Percentiles rank a stretch among this genome's conserved stretches.
These are phyloP conservation scores for Globisporangium nunn DNA, from an alignment of 352 stramenopile genomes.

Conservation along the genomic window DNA sequence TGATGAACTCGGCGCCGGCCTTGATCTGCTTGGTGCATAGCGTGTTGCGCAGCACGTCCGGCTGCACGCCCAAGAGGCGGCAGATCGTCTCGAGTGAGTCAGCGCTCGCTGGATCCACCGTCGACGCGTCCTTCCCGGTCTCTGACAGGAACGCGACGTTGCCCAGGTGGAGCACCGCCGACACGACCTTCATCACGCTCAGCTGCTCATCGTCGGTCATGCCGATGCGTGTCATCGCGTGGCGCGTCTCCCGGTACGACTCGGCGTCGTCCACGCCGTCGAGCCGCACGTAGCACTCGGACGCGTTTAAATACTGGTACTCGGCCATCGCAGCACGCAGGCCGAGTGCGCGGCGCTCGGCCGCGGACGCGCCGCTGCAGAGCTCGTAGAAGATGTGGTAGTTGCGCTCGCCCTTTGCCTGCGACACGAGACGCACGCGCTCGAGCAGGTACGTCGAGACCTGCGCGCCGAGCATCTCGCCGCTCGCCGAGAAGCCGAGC, in stretches of 20 bases:
- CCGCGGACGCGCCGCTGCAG: slow-evolving; percentile 56
- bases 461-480: slow-evolving; percentile 73
- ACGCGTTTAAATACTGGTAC: slow-evolving; percentile 86
- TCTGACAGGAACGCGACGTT: slow-evolving; percentile 75
- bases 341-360: slow-evolving; percentile 40
- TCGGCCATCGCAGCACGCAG: slow-evolving; percentile 38
- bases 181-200: slow-evolving; percentile 79
- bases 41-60: slow-evolving; percentile 38
- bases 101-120: slow-evolving; percentile 26
- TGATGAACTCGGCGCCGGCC: slow-evolving; percentile 72
- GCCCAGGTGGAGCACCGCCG: slow-evolving; percentile 81
- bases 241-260: slow-evolving; percentile 65
- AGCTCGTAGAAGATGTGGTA: slow-evolving; percentile 99
- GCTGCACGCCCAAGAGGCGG: slow-evolving; percentile 56
- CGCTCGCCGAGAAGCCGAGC: slow-evolving; percentile 75
- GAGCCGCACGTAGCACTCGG: slow-evolving; percentile 58
- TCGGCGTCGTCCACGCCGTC: slow-evolving; percentile 75
- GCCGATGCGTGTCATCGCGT: slow-evolving; percentile 81
- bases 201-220: slow-evolving; percentile 72
- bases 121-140: slow-evolving; percentile 60
- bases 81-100: slow-evolving; percentile 65
- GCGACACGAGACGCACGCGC: slow-evolving; percentile 91
- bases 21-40: slow-evolving; percentile 79
- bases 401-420: slow-evolving; percentile 92
- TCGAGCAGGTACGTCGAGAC: slow-evolving; percentile 95